Percentiles rank a stretch among this genome's conserved stretches.
Evolutionary conservation across 164 flowering plant genomes (phyloP).

Genomic region (Vitis rupestris): DNA sequence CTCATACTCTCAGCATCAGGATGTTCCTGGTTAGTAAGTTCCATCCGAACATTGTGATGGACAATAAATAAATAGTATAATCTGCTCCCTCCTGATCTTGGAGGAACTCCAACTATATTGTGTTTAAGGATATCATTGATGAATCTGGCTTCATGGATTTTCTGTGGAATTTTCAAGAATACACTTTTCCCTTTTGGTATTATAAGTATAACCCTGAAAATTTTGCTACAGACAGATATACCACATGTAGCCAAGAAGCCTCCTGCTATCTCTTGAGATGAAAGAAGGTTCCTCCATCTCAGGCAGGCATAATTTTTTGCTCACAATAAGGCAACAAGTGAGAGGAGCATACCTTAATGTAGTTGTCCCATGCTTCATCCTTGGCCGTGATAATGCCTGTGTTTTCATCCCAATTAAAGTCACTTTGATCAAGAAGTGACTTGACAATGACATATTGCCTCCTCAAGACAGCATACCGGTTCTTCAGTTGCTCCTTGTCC

Average conservation of each 20-base stretch:
- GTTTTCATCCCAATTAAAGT: slow-evolving; percentile 51
- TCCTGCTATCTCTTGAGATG: too few relatives aligned
- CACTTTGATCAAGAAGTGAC: slow-evolving; percentile 35
- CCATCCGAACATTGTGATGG: neutral
- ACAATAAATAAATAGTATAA: neutral
- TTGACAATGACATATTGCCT: slow-evolving; percentile 35
- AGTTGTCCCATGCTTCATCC: slow-evolving; percentile 48
- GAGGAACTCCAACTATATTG: neutral
- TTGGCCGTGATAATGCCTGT: slow-evolving; percentile 30
- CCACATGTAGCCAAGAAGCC: too few relatives aligned
- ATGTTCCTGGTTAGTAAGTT: slow-evolving; percentile 29
- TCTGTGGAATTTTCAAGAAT: neutral
- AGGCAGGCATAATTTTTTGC: neutral
- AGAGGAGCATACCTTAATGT: slow-evolving; percentile 33
- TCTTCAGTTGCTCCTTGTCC: slow-evolving; percentile 62
- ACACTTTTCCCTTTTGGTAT: neutral
- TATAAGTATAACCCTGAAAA: too few relatives aligned
- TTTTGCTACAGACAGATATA: neutral
- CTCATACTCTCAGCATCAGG: slow-evolving; percentile 54
- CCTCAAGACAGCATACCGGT: slow-evolving; percentile 39
- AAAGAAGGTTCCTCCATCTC: slow-evolving; percentile 3
- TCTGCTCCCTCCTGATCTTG: neutral
- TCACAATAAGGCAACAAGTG: neutral
- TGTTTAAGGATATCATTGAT: neutral
- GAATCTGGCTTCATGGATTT: neutral